Conservation (phyloP, 441 rosid species). For the Populus hybrid region DNA sequence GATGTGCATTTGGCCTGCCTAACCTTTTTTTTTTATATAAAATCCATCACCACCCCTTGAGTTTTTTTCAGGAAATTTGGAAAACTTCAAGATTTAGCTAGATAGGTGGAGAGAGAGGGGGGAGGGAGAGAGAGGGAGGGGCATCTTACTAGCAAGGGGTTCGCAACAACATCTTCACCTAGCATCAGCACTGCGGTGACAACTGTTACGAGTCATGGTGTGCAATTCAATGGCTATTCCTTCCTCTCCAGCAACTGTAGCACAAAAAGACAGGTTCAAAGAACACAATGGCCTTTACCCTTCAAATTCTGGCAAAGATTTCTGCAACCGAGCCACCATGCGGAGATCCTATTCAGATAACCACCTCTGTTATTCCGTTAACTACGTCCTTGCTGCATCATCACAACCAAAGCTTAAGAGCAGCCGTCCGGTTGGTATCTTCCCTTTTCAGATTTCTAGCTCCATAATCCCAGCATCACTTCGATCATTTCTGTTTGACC, state of each 20-base stretch:
- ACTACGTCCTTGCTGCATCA: conserved; percentile 40
- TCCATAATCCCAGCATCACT: conserved; percentile 51
- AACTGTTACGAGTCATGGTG: conserved; percentile 30
- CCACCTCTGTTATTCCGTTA: conserved; percentile 47
- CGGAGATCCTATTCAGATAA: conserved; percentile 63
- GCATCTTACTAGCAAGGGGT: neutral
- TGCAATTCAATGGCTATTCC: conserved; percentile 32
- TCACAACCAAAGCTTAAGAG: conserved; percentile 44
- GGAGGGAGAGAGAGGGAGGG: neutral
- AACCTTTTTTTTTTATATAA: conserved; percentile 5
- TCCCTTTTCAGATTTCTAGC: conserved; percentile 54
- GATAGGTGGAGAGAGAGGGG: neutral
- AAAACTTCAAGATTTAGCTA: neutral
- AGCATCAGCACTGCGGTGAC: neutral
- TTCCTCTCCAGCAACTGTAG: conserved; percentile 28
- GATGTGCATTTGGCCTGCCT: conserved; percentile 2
- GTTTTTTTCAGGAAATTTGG: conserved; percentile 23
- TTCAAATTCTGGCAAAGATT: conserved; percentile 52
- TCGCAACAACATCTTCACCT: neutral
- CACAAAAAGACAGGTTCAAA: conserved; percentile 30
- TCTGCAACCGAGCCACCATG: conserved; percentile 36
- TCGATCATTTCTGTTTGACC: conserved; percentile 55
- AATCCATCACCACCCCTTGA: conserved; percentile 3
- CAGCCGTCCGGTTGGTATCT: conserved; percentile 51
- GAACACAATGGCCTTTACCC: conserved; percentile 46